Percentiles rank a stretch among this genome's conserved stretches.
These are phyloP conservation scores for Centrapalus pauciflorus DNA, from an alignment of 129 eudicot genomes.

Conservation along the genomic window DNA sequence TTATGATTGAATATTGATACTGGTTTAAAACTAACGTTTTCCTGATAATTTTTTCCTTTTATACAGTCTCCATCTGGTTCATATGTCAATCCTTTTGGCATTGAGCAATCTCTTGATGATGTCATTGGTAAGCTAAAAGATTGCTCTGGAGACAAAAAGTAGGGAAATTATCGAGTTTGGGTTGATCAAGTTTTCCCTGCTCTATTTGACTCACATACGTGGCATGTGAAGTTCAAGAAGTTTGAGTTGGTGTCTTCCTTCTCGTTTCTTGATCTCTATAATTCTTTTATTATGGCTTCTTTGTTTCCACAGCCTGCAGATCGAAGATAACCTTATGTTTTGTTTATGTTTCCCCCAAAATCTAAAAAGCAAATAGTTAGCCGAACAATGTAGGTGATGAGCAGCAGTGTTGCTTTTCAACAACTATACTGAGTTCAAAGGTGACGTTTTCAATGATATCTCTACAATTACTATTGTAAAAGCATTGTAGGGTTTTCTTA, in stretches of 20 bases:
- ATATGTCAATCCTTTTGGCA: conserved; percentile 59
- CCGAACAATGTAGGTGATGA: conserved; percentile 50
- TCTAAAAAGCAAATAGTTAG: not conserved
- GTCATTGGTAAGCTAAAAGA: conserved; percentile 37
- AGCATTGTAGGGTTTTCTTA: not conserved
- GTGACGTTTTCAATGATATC: conserved; percentile 19
- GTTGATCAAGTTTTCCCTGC: conserved; percentile 71
- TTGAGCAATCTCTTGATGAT: conserved; percentile 52
- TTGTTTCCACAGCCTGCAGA: not conserved
- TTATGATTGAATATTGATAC: too few species aligned
- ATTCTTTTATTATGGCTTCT: not conserved
- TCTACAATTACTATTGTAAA: not conserved
- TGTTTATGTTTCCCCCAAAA: not conserved
- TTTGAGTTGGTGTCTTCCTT: conserved; percentile 45
- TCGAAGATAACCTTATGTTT: not conserved
- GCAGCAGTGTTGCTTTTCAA: conserved; percentile 48
- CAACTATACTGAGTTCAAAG: conserved; percentile 66
- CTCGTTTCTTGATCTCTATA: not conserved
- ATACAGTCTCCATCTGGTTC: conserved; percentile 53
- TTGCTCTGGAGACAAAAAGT: conserved; percentile 58
- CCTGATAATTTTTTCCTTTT: not conserved
- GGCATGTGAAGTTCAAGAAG: conserved; percentile 77
- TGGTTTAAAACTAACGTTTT: too few species aligned
- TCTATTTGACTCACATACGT: conserved; percentile 50
- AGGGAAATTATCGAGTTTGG: conserved; percentile 63